Conservation (phyloP, 208 protist species). For the Trypanosoma avium region DNA sequence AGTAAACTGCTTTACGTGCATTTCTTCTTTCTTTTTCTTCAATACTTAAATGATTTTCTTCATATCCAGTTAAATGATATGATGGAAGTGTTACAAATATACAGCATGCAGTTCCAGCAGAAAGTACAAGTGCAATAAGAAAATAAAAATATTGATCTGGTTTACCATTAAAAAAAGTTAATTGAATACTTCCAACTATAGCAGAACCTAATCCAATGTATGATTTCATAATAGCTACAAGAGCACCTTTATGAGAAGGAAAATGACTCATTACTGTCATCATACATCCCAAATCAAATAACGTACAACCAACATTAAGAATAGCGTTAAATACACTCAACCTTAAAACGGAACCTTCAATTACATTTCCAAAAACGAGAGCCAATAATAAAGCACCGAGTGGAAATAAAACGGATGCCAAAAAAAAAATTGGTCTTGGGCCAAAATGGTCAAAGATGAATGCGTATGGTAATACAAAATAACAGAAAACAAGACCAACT, state of each 20-base stretch:
- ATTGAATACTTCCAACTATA: slow-evolving; percentile 39
- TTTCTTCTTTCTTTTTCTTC: slow-evolving; percentile 36
- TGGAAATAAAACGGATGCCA: slow-evolving; percentile 25
- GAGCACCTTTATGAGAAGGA: slow-evolving; percentile 34
- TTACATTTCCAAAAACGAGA: slow-evolving; percentile 40
- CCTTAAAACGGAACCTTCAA: slow-evolving; percentile 27
- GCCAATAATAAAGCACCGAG: slow-evolving; percentile 48
- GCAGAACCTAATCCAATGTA: slow-evolving; percentile 48
- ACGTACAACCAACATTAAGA: slow-evolving; percentile 52
- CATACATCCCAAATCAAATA: slow-evolving; percentile 45
- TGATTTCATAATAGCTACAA: slow-evolving; percentile 59
- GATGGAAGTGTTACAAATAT: slow-evolving; percentile 64
- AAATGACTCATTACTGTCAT: slow-evolving; percentile 57
- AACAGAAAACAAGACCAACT: slow-evolving; percentile 45
- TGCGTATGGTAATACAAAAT: slow-evolving; percentile 38
- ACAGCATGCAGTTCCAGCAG: slow-evolving; percentile 33
- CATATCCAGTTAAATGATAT: slow-evolving; percentile 65
- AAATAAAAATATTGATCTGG: neutral
- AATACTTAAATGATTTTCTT: slow-evolving; percentile 41
- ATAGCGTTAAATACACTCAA: slow-evolving; percentile 53
- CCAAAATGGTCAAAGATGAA: slow-evolving; percentile 58
- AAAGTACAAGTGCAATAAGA: slow-evolving; percentile 25
- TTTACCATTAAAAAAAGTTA: slow-evolving; percentile 41
- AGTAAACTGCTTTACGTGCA: slow-evolving; percentile 51
- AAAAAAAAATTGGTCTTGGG: slow-evolving; percentile 32